Evolutionary conservation across 106 monocot species (phyloP).

Genomic region (Allium cepa): DNA sequence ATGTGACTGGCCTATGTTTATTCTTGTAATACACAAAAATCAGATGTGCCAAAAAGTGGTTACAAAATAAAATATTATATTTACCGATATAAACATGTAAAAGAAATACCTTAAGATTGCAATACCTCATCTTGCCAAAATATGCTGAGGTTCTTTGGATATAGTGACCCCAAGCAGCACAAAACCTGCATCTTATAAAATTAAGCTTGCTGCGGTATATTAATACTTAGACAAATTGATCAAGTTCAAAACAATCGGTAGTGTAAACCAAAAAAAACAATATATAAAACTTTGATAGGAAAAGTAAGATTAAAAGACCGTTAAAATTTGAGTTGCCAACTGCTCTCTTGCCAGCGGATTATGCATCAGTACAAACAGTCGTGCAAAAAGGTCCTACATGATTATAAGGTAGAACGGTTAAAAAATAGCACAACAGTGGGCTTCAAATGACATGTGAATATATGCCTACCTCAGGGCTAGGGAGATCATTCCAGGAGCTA

Average conservation of each 20-base stretch:
- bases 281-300: neutral
- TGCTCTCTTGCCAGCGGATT: conserved; percentile 85
- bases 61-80: neutral
- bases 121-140: conserved; percentile 99
- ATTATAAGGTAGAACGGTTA: neutral
- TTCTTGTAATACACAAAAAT: neutral
- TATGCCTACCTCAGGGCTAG: conserved; percentile 55
- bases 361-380: conserved; percentile 85
- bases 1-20: neutral
- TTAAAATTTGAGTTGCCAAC: conserved; percentile 76
- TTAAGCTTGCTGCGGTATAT: too few relatives aligned
- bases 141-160: conserved; percentile 73
- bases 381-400: conserved; percentile 92
- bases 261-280: too few relatives aligned
- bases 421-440: too few relatives aligned
- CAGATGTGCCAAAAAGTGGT: neutral
- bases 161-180: conserved; percentile 77
- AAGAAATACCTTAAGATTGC: conserved; percentile 28
- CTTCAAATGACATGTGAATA: neutral
- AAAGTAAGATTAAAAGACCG: conserved; percentile 26
- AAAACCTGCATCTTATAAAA: conserved; percentile 45
- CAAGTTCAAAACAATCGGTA: neutral
- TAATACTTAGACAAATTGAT: neutral
- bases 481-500: conserved; percentile 53
- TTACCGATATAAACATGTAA: neutral